Evolutionary conservation across 2,329 filamentous ascomycete genomes (phyloP).

Genomic region (Colletotrichum tropicicola): DNA sequence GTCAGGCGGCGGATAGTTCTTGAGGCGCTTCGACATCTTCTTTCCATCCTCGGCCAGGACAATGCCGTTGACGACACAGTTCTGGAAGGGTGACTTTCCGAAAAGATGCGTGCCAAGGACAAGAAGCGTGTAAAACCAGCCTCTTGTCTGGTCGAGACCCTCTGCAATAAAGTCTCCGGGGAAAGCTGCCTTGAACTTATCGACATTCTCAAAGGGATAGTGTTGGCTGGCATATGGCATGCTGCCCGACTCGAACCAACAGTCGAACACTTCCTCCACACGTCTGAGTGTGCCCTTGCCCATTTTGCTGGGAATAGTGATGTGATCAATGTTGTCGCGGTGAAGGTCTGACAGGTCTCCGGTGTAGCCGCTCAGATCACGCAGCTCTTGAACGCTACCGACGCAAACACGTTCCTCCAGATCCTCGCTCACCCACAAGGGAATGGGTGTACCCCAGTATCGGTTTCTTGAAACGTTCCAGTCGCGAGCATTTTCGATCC

Average conservation of each 20-base stretch:
- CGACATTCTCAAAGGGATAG: conserved; percentile 90
- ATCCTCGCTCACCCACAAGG: conserved; percentile 92
- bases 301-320: conserved; percentile 90
- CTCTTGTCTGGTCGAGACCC: conserved; percentile 90
- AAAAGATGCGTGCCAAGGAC: conserved; percentile 91
- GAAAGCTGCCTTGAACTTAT: conserved; percentile 82
- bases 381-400: conserved; percentile 85
- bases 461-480: conserved; percentile 96
- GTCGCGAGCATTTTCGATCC: conserved; percentile 90
- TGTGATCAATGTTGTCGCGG: conserved; percentile 90
- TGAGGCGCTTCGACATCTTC: conserved; percentile 98
- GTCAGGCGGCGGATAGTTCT: conserved; percentile 92
- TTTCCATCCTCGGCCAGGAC: conserved; percentile 94
- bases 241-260: conserved; percentile 95
- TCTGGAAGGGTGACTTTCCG: conserved; percentile 86
- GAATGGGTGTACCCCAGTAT: conserved; percentile 95
- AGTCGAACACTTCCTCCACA: conserved; percentile 92
- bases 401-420: conserved; percentile 86
- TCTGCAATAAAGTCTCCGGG: conserved; percentile 96
- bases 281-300: conserved; percentile 86
- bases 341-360: conserved; percentile 88
- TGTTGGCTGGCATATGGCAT: conserved; percentile 95
- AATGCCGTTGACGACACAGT: conserved; percentile 96
- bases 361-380: conserved; percentile 84
- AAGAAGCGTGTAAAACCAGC: conserved; percentile 95